Evolutionary conservation across 129 eudicot species (phyloP), one percentile per base, ranked within the genome.

Genomic region (Tanacetum coccineum): DNA sequence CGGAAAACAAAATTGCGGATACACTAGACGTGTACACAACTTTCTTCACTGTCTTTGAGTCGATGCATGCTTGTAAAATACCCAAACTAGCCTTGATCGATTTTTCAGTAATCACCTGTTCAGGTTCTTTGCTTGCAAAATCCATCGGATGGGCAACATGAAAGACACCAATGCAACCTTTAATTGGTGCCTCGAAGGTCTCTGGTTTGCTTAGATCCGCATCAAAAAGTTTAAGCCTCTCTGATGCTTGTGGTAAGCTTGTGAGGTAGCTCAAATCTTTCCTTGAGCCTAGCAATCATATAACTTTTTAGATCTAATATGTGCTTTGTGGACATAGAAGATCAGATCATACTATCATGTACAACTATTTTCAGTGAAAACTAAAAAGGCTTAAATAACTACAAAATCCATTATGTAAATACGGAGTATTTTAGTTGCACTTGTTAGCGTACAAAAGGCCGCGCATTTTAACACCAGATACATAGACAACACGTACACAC

Each of bases 131-230:
- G 21, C 56, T 75, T 19, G 15, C 71, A 25, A 60, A 66, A 46
- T 79, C 75, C 8, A 73, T 55, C 3, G 81, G 81, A 32, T 82
- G 85, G 13, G 91, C 91, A 32, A 77, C 76, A 61, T 85, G 91
- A 53, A 85, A 85, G 19, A 82, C 83, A 13, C 91, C 87, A 21
- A 13, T 53, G 82, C 91, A 85, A 0, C 85, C 87, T 46, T 76
- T 22, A 2, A 85, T 76, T 19, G 87, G 73, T 21, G 78, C 70
- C n/a, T 44, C 68, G 47, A 85, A 85, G 47, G 74, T 79, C 18
- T 79, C 79, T 1, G 87, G 91, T 7, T 76, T 56, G 77, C 59
- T 74, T 8, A 85, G 66, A 62, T 85, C 91, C 0, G 91, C 91
- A 8, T 58, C 60, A 68, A 79, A 85, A 11, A 81, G 17, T 4